A percentile compares a stretch with the other conserved stretches of the same genome.
These are phyloP conservation scores for Stygiomarasmius scandens DNA, from an alignment of 1,284 basidiomycete species.

Conservation along the genomic window DNA sequence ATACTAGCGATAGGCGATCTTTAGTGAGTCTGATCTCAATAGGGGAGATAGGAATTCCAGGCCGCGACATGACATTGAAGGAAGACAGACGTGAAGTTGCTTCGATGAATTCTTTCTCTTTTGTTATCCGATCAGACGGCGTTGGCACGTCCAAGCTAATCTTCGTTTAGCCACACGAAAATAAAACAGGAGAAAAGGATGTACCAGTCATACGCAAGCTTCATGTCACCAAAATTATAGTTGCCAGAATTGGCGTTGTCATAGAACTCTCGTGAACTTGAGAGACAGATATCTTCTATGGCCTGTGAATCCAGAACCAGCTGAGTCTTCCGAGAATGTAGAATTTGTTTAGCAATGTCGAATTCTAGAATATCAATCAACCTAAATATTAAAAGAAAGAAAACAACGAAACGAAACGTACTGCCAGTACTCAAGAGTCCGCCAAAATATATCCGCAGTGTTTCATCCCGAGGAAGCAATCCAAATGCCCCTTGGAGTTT, in stretches of 20 bases:
- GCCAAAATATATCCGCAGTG: slow-evolving; percentile 79
- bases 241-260: slow-evolving; percentile 92
- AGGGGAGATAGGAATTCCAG: slow-evolving; percentile 80
- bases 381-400: background rate
- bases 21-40: slow-evolving; percentile 89
- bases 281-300: slow-evolving; percentile 80
- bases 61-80: slow-evolving; percentile 76
- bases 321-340: slow-evolving; percentile 56
- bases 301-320: slow-evolving; percentile 51
- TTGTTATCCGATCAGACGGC: slow-evolving; percentile 60
- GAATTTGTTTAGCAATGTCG: slow-evolving; percentile 69
- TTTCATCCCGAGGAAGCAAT: slow-evolving; percentile 68
- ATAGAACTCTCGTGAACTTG: slow-evolving; percentile 86
- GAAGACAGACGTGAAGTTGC: slow-evolving; percentile 87
- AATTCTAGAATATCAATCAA: slow-evolving; percentile 59
- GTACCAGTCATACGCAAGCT: slow-evolving; percentile 92
- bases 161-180: slow-evolving; percentile 2
- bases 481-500: slow-evolving; percentile 78
- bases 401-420: slow-evolving; percentile 52
- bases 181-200: slow-evolving; percentile 23
- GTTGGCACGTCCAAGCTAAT: slow-evolving; percentile 75
- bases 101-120: slow-evolving; percentile 91
- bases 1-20: slow-evolving; percentile 82
- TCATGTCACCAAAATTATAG: slow-evolving; percentile 92
- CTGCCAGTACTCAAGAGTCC: slow-evolving; percentile 85